A percentile compares a stretch with the other conserved stretches of the same genome.
phyloP scores from a whole-genome alignment of 148 eudicot genomes.

The Vaccinium myrtillus region DNA sequence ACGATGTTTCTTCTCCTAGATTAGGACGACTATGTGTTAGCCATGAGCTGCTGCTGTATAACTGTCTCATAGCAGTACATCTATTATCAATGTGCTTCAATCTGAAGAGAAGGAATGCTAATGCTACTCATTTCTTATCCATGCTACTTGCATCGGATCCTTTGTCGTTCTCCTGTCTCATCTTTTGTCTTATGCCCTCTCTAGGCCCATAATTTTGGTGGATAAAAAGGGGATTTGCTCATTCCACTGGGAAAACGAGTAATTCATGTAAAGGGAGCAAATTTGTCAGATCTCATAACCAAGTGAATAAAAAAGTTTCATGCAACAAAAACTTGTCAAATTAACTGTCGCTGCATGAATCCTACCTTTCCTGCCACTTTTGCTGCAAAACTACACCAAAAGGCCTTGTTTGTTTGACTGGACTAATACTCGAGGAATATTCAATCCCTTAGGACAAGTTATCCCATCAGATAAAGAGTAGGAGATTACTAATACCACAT shows the following conservation, averaged over 20 bases:
- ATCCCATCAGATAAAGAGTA: neutral
- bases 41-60: neutral
- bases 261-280: neutral
- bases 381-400: neutral
- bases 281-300: neutral
- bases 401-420: neutral
- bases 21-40: conserved; percentile 8
- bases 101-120: neutral
- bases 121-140: conserved; percentile 9
- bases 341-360: conserved; percentile 1
- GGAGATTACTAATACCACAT: neutral
- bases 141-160: neutral
- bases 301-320: neutral
- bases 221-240: neutral
- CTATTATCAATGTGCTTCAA: conserved; percentile 6
- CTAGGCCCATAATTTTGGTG: neutral
- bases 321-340: neutral
- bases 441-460: neutral
- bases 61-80: conserved; percentile 13
- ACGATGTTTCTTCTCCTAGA: neutral
- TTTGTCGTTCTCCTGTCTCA: neutral
- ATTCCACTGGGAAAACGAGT: neutral
- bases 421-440: neutral
- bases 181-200: neutral
- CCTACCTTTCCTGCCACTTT: neutral